These are phyloP conservation scores for Albugo candida DNA, from an alignment of 352 stramenopile genomes.

Conservation along the genomic window DNA sequence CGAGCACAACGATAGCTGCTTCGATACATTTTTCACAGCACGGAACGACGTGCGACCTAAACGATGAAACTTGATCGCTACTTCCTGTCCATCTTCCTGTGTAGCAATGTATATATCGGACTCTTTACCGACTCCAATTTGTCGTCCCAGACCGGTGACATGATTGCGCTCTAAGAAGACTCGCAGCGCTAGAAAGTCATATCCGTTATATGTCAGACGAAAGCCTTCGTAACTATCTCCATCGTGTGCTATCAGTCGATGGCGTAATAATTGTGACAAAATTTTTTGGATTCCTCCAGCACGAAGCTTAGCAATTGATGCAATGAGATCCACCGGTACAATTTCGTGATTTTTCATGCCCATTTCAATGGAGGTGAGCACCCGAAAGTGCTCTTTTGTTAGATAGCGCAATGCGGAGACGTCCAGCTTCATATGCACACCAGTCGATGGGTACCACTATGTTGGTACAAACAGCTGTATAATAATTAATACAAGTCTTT, in stretches of 20 bases:
- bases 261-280: slow-evolving; percentile 88
- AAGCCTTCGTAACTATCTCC: slow-evolving; percentile 93
- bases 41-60: slow-evolving; percentile 96
- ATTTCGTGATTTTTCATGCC: slow-evolving; percentile 98
- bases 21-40: slow-evolving; percentile 77
- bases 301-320: slow-evolving; percentile 90
- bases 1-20: not conserved
- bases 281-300: slow-evolving; percentile 97
- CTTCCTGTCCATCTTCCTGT: slow-evolving; percentile 85
- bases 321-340: slow-evolving; percentile 93
- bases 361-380: slow-evolving; percentile 97
- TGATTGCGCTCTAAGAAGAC: slow-evolving; percentile 88
- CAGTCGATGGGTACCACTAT: too few relatives aligned
- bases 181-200: slow-evolving; percentile 96
- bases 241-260: slow-evolving; percentile 98
- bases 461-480: too few relatives aligned
- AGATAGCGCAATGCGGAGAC: slow-evolving; percentile 87
- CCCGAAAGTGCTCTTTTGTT: slow-evolving; percentile 92
- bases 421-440: slow-evolving; percentile 78
- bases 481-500: too few relatives aligned
- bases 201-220: slow-evolving; percentile 97
- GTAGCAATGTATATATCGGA: slow-evolving; percentile 96
- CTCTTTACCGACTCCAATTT: slow-evolving; percentile 99
- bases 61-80: slow-evolving; percentile 99
- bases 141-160: slow-evolving; percentile 75